Base-by-base conservation (phyloP, 345 rosid species). In the Noccaea bulbosa region DNA sequence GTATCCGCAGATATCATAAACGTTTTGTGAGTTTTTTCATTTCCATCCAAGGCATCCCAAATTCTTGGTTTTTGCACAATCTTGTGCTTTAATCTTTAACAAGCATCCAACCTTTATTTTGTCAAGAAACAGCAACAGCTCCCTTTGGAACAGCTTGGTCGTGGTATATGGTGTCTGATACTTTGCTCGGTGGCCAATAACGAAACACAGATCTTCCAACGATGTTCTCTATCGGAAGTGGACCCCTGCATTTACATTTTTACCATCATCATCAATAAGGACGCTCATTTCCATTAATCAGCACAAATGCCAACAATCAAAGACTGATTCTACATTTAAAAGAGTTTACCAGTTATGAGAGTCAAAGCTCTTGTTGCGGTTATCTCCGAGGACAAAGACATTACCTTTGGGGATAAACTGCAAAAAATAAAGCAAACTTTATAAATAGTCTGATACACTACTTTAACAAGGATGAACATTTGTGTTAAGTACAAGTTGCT, bases 311-410 rank as follows among this genome's bases (percentile, higher is more conserved):
- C 49, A 37, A 3, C 30, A 34, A 10, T 41, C 14, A 41, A 30
- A 67, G 20, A 43, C 10, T 24, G 17, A 56, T 34, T n/a, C 7
- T 20, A 8, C 10, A 62, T 11, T 8, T 8, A 24, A 32, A 17
- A 65, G 14, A 56, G 22, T 80, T 80, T 83, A 93, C 97, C 98
- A 93, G 83, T 83, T 65, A 68, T 87, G 97, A 54, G 98, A 93
- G 80, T 93, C 98, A 14, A 81, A 84, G 67, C 98, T 93, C 68
- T 88, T 83, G 73, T 93, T 93, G 33, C 97, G 95, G 65, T 93
- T 93, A 82, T 93, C 98, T 62, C 98, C 97, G 75, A 93, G 67
- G 62, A 93, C 98, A 62, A 84, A 93, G 15, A 93, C 97, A 71
- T 73, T 72, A 9, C 90, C 98, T 67, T 83, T 80, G 27, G 98